Evolutionary conservation across 768 basidiomycete genomes (phyloP), one percentile per base, ranked within the genome.

Genomic region (Nidularia sp.): DNA sequence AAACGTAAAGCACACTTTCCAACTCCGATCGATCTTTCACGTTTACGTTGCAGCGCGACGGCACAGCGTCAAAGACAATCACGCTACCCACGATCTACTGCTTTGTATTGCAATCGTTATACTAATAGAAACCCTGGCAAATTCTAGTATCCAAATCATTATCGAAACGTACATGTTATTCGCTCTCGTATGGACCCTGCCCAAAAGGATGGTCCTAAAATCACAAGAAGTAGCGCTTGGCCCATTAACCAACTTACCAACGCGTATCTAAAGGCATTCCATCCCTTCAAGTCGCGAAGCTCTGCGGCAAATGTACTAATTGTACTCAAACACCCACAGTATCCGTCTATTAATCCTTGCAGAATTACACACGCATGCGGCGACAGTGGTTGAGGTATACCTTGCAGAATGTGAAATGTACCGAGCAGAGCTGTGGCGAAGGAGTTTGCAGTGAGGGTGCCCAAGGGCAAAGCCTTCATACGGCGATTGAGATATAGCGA

Each of bases 291-390:
- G 41, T 79, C 78, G 34, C 74, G 69, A 18, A 90, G 65, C 64
- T 99, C 97, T 6, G 85, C 85, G 1, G 84, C 88, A 62, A 98
- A 96, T 13, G 95, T 98, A 66, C 90, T 93, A 59, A 99, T 80
- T 1, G 97, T 99, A 1, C 88, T 95, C 59, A 98, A 74, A 70
- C 93, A 94, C 8, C 94, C 97, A 64, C 95, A 98, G 63, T 93
- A 98, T 5, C 97, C 97, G 64, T 98, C 93, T 22, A 76, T 74
- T 35, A 98, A 69, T 1, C 93, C 95, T 62, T 90, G 86, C 41
- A 98, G 67, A 15, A 92, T 72, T 25, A 80, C 75, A 62, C 95
- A 97, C 34, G 80, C 75, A 53, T 76, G 69, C 18, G 68, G 63
- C 1, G 85, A 79, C 6, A 73, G 64, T 8, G 78, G 72, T 34